Percentiles rank a stretch among this genome's conserved stretches.
Conservation (phyloP, 2,329 filamentous ascomycete genomes). For the Colletotrichum aenigma region DNA sequence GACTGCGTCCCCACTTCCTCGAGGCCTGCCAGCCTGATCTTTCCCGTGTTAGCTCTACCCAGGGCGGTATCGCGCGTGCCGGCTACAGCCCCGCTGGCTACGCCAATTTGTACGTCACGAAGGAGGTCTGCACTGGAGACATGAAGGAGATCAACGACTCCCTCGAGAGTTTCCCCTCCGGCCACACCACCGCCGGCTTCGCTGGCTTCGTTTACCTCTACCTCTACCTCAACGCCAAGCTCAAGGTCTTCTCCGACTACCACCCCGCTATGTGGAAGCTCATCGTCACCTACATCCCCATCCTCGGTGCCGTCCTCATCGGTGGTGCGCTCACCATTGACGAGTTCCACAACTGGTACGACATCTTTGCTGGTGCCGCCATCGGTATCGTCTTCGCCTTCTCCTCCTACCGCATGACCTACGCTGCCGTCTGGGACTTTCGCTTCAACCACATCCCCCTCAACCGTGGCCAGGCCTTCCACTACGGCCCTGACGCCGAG, state of each 20-base stretch:
- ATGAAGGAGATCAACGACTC: constrained; percentile 68
- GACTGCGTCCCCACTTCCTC: constrained; percentile 74
- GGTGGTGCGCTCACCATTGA: constrained; percentile 74
- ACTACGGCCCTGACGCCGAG: constrained; percentile 49
- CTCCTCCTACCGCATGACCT: constrained; percentile 69
- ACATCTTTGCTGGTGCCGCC: constrained; percentile 68
- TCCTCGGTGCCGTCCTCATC: constrained; percentile 71
- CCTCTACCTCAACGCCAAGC: constrained; percentile 78
- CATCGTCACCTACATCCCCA: constrained; percentile 65
- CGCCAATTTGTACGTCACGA: constrained; percentile 68
- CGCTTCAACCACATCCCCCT: constrained; percentile 69
- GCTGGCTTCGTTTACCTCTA: constrained; percentile 73
- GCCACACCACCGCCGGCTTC: constrained; percentile 76
- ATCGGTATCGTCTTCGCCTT: constrained; percentile 72
- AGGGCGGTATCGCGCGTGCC: constrained; percentile 43
- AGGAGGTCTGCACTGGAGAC: constrained; percentile 73
- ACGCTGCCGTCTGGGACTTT: constrained; percentile 72
- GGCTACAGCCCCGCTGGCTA: constrained; percentile 58
- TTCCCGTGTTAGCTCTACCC: constrained; percentile 40
- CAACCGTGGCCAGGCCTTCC: constrained; percentile 59
- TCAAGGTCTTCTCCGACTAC: constrained; percentile 76
- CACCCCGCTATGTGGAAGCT: constrained; percentile 79
- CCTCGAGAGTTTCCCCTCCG: constrained; percentile 74
- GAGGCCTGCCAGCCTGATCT: constrained; percentile 69
- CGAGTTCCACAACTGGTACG: constrained; percentile 78